A percentile compares a stretch with the other conserved stretches of the same genome.
These are phyloP conservation scores for Penicillium pulvis DNA, from an alignment of 495 filamentous ascomycete genomes.

Conservation along the genomic window DNA sequence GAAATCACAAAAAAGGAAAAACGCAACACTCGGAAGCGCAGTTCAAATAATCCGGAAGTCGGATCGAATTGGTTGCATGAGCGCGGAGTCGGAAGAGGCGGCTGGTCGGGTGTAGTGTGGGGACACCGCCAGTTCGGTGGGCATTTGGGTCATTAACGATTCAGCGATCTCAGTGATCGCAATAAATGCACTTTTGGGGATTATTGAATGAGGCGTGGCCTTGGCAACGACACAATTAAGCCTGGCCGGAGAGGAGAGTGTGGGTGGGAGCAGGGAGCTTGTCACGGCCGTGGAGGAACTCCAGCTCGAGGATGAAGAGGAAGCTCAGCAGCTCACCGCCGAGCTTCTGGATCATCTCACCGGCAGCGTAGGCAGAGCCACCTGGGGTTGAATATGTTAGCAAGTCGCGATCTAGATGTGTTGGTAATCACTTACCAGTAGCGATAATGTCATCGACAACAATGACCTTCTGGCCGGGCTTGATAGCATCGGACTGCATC, in stretches of 20 bases:
- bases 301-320: slow-evolving; percentile 94
- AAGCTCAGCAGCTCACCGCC: slow-evolving; percentile 85
- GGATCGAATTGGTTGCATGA: slow-evolving; percentile 5
- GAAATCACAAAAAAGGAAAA: neutral
- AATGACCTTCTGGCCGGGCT: slow-evolving; percentile 84
- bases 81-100: slow-evolving; percentile 6
- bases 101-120: slow-evolving; percentile 11
- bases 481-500: slow-evolving; percentile 85
- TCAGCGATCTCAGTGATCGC: slow-evolving; percentile 11
- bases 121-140: slow-evolving; percentile 12
- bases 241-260: slow-evolving; percentile 74
- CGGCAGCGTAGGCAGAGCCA: slow-evolving; percentile 88
- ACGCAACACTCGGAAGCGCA: slow-evolving; percentile 1
- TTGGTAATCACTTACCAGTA: slow-evolving; percentile 66
- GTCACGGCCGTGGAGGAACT: slow-evolving; percentile 87
- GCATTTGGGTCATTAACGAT: slow-evolving; percentile 11
- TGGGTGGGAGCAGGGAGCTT: slow-evolving; percentile 85
- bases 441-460: slow-evolving; percentile 98
- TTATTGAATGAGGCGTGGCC: neutral
- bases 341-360: slow-evolving; percentile 78
- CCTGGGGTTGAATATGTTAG: slow-evolving; percentile 50
- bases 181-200: slow-evolving; percentile 18
- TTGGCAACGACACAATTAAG: slow-evolving; percentile 16
- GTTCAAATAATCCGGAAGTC: slow-evolving; percentile 7
- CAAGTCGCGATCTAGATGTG: neutral